Evolutionary conservation across 331 rosid species (phyloP).

Genomic region (Malus hybrid): DNA sequence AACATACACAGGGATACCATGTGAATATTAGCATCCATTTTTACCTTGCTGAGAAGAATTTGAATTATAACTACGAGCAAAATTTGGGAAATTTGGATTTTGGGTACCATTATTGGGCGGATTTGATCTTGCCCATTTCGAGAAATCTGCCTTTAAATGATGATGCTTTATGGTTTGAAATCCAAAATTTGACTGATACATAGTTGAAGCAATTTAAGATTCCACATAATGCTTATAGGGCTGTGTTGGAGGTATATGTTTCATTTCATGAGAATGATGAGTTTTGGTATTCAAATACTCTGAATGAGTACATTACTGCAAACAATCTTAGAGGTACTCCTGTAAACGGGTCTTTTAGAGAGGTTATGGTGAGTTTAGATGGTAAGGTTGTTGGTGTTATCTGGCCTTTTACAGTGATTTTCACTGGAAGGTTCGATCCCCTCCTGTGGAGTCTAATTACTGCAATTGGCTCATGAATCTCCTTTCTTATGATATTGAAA

Average conservation of each 20-base stretch:
- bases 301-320: conserved; percentile 52
- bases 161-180: conserved; percentile 51
- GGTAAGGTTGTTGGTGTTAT: conserved; percentile 47
- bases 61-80: neutral
- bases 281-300: conserved; percentile 61
- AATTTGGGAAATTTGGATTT: neutral
- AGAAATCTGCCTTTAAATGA: conserved; percentile 47
- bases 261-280: conserved; percentile 93
- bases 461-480: conserved; percentile 75
- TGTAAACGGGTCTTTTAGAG: conserved; percentile 79
- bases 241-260: conserved; percentile 78
- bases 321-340: conserved; percentile 46
- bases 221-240: conserved; percentile 75
- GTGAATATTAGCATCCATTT: conserved; percentile 52
- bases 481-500: conserved; percentile 72
- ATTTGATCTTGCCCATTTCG: conserved; percentile 76
- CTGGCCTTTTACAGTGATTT: conserved; percentile 77
- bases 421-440: conserved; percentile 78
- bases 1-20: conserved; percentile 77
- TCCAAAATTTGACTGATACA: conserved; percentile 43
- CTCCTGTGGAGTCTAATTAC: conserved; percentile 80
- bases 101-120: conserved; percentile 38
- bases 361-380: conserved; percentile 63
- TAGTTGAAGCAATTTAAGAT: conserved; percentile 39
- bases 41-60: conserved; percentile 33